Percentiles rank a stretch among this genome's conserved stretches.
Conservation (phyloP, 2,329 filamentous ascomycete genomes). For the Periconia sp. region DNA sequence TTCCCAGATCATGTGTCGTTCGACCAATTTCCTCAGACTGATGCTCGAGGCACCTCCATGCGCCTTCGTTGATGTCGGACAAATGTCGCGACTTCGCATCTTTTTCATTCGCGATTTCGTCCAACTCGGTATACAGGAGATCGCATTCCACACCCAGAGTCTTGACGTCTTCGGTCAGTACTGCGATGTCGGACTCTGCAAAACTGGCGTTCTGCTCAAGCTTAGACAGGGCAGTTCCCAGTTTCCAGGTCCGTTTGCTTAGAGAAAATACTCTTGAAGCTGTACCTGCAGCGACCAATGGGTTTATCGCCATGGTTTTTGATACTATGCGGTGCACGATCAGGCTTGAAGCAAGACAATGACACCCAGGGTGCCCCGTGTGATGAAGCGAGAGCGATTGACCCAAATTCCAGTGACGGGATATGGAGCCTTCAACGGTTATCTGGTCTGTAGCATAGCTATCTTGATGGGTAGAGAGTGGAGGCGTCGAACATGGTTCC, state of each 20-base stretch:
- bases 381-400: no score
- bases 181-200: constrained; percentile 13
- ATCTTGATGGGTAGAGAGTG: no score
- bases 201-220: constrained; percentile 13
- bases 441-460: no score
- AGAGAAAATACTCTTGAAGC: constrained; percentile 17
- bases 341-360: no score
- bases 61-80: constrained; percentile 12
- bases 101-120: constrained; percentile 14
- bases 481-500: no score
- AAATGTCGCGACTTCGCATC: constrained; percentile 3
- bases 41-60: constrained; percentile 21
- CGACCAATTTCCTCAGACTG: constrained; percentile 18
- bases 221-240: constrained; percentile 22
- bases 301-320: constrained; percentile 12
- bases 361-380: no score
- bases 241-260: constrained; percentile 23
- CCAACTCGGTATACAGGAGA: constrained; percentile 22
- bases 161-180: constrained; percentile 21
- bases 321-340: no score
- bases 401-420: no score
- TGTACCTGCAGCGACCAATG: constrained; percentile 10
- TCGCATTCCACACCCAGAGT: constrained; percentile 27
- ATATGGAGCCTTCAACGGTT: no score
- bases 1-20: constrained; percentile 18